Evolutionary conservation across 2,329 filamentous ascomycete genomes (phyloP).

Genomic region (Bipolaris cookei): DNA sequence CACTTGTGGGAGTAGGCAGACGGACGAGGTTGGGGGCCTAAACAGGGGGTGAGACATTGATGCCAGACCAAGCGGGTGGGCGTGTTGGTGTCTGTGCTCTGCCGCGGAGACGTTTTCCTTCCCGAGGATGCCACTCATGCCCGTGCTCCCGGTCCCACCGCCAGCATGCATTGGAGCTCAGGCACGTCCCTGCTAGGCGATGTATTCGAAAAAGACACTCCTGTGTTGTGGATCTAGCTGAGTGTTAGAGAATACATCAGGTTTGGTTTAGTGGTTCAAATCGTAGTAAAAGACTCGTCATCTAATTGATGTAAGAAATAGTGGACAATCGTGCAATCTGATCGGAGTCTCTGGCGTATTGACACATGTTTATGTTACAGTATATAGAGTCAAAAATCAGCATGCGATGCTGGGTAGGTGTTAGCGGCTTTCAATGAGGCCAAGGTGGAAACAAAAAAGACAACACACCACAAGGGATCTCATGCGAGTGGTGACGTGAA

Average conservation of each 20-base stretch:
- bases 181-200: neutral
- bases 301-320: neutral
- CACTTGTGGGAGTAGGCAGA: neutral
- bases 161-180: neutral
- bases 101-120: neutral
- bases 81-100: neutral
- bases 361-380: neutral
- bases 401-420: neutral
- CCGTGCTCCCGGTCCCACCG: neutral
- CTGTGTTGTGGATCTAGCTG: neutral
- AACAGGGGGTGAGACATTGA: neutral
- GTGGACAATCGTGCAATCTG: neutral
- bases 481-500: neutral
- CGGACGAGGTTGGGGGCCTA: too few species aligned
- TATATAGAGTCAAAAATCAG: neutral
- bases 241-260: neutral
- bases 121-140: neutral
- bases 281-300: neutral
- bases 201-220: neutral
- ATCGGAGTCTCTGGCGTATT: neutral
- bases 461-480: neutral
- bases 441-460: neutral
- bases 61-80: neutral
- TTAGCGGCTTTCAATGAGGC: neutral
- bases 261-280: neutral